A percentile compares a stretch with the other conserved stretches of the same genome.
Evolutionary conservation across 345 rosid genomes (phyloP).

Genomic region (Firmiana major): DNA sequence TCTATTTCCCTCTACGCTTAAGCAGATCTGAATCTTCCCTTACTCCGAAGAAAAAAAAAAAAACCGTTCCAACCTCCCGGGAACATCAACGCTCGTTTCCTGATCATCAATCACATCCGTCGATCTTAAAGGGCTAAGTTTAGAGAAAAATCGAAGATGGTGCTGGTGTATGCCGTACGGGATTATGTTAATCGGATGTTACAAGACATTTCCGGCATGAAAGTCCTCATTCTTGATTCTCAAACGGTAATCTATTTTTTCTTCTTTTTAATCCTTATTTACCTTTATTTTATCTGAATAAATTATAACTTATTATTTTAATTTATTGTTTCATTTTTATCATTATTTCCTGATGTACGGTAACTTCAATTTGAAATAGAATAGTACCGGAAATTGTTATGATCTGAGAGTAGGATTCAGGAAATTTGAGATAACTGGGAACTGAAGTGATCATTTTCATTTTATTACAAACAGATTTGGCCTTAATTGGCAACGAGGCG

Average conservation of each 20-base stretch:
- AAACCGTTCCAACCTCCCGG: background rate
- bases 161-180: conserved; percentile 70
- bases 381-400: background rate
- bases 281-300: background rate
- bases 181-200: conserved; percentile 93
- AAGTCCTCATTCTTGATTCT: conserved; percentile 93
- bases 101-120: conserved; percentile 10
- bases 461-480: background rate
- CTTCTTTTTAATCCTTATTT: background rate
- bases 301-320: background rate
- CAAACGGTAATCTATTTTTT: conserved; percentile 57
- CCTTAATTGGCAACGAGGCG: background rate
- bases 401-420: background rate
- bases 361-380: background rate
- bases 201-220: conserved; percentile 98
- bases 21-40: conserved; percentile 8
- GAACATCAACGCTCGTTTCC: background rate
- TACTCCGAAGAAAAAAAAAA: background rate
- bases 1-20: background rate
- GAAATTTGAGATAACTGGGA: background rate
- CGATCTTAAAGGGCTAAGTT: conserved; percentile 21
- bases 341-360: background rate
- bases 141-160: conserved; percentile 41
- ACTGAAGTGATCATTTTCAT: background rate
- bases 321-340: background rate